phyloP scores from a whole-genome alignment of 1,284 basidiomycete species.

The Crucibulum cyathiforme region DNA sequence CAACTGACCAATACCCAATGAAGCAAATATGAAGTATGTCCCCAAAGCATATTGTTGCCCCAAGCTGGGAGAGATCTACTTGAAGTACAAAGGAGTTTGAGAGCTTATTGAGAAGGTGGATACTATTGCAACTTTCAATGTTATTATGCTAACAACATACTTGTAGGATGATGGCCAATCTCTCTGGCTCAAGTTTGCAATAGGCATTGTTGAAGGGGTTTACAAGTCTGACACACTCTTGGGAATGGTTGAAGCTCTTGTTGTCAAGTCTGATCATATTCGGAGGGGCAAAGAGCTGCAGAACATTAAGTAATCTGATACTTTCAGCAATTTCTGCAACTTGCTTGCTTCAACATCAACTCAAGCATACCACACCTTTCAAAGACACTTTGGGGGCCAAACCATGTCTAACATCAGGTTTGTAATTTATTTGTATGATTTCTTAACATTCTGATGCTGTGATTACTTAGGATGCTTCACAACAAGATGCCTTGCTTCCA shows the following conservation, averaged over 20 bases:
- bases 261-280: slow-evolving; percentile 13
- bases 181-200: slow-evolving; percentile 21
- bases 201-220: slow-evolving; percentile 11
- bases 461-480: slow-evolving; percentile 3
- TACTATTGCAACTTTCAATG: not conserved
- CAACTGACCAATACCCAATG: slow-evolving; percentile 7
- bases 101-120: slow-evolving; percentile 16
- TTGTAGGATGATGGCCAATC: slow-evolving; percentile 14
- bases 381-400: slow-evolving; percentile 13
- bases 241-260: slow-evolving; percentile 23
- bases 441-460: not conserved
- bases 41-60: slow-evolving; percentile 8
- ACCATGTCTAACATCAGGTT: not conserved
- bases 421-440: not conserved
- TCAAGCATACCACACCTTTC: slow-evolving; percentile 16
- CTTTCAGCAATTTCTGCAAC: slow-evolving; percentile 14
- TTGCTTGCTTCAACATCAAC: slow-evolving; percentile 5
- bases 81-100: slow-evolving; percentile 13
- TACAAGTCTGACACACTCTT: slow-evolving; percentile 15
- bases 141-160: not conserved
- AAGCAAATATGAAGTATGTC: slow-evolving; percentile 14
- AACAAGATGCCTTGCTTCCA: slow-evolving; percentile 17
- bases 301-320: slow-evolving; percentile 18
- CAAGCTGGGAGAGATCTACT: slow-evolving; percentile 8
- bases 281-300: slow-evolving; percentile 9